phyloP scores from a whole-genome alignment of 2,329 filamentous ascomycete species.

The Ascochyta lentis region DNA sequence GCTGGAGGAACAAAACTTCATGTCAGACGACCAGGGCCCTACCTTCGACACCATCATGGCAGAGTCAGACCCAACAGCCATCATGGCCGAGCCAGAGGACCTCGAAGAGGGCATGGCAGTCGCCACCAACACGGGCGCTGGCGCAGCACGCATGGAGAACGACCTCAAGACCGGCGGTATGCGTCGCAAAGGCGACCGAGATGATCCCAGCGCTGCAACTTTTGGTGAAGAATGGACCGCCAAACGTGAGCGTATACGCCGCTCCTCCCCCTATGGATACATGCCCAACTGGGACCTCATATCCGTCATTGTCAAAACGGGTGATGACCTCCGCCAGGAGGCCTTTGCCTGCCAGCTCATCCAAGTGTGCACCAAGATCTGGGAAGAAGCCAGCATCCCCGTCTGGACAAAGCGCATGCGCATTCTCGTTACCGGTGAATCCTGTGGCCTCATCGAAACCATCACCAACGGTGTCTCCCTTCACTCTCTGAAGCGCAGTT shows the following conservation, averaged over 20 bases:
- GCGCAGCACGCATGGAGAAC: slow-evolving; percentile 86
- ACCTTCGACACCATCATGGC: slow-evolving; percentile 86
- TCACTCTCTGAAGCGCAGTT: slow-evolving; percentile 81
- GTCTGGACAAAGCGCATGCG: slow-evolving; percentile 93
- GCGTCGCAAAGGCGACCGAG: slow-evolving; percentile 79
- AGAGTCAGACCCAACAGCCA: slow-evolving; percentile 65
- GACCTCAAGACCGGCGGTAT: slow-evolving; percentile 86
- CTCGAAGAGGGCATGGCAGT: slow-evolving; percentile 63
- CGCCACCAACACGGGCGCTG: slow-evolving; percentile 71
- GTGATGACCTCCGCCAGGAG: slow-evolving; percentile 81
- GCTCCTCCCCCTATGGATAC: slow-evolving; percentile 84
- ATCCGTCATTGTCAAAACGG: slow-evolving; percentile 87
- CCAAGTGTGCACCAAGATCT: slow-evolving; percentile 80
- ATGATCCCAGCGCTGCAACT: slow-evolving; percentile 84
- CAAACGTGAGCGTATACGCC: slow-evolving; percentile 83
- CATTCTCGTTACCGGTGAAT: slow-evolving; percentile 84
- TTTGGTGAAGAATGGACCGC: slow-evolving; percentile 87
- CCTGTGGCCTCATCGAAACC: slow-evolving; percentile 83
- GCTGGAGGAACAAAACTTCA: slow-evolving; percentile 84
- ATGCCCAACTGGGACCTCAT: slow-evolving; percentile 91
- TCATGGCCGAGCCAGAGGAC: slow-evolving; percentile 58
- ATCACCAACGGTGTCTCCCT: slow-evolving; percentile 89
- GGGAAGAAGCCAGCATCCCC: slow-evolving; percentile 73
- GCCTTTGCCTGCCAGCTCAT: slow-evolving; percentile 88
- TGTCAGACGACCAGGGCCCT: slow-evolving; percentile 72